Evolutionary conservation across 1,284 basidiomycete genomes (phyloP), one percentile per base, ranked within the genome.

Genomic region (Pyrrhoderma noxium): DNA sequence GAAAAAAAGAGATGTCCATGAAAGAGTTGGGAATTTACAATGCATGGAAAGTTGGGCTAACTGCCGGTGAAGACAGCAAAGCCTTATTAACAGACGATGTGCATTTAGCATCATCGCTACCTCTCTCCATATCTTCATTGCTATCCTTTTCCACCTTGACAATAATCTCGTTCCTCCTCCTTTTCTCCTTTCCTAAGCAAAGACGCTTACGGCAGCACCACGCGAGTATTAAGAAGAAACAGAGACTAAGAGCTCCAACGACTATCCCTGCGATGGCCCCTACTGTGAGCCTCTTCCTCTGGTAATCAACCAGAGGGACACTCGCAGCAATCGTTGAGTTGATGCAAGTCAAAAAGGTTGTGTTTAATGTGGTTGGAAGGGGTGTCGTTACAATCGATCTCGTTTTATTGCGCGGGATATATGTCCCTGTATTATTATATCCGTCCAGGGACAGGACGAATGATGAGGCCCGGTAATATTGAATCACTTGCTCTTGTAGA

Each of bases 401-500:
- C 7, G 57, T 54, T 19, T 40, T 41, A 31, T 59, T 57, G 11
- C 55, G 21, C 13, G 56, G 34, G 2, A 59, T 52, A n/a, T n/a
- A n/a, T 3, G 53, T 51, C 11, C 58, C 62, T 8, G 59, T 55
- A 38, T 64, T 60, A 48, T 60, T 63, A 49, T 64, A 64, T 2
- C 51, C 45, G 3, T 58, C 53, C 21, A 62, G 56, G 9, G 60
- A 53, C 4, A 64, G 55, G n/a, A 54, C 59, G 49, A 64, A 61
- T 11, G 59, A 57, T 9, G 59, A 62, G 3, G 62, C 50, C 35
- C 64, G 60, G 50, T 64, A 65, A 41, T 59, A 65, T 47, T 65
- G 62, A 13, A 65, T 49, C 13, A 61, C 49, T 49, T 64, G 60
- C 44, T 62, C 60, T 1, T 61, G 58, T 18, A 54, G 51, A 11